These are phyloP conservation scores for Crassisporium funariophilum DNA, from an alignment of 768 basidiomycete genomes.

Conservation along the genomic window DNA sequence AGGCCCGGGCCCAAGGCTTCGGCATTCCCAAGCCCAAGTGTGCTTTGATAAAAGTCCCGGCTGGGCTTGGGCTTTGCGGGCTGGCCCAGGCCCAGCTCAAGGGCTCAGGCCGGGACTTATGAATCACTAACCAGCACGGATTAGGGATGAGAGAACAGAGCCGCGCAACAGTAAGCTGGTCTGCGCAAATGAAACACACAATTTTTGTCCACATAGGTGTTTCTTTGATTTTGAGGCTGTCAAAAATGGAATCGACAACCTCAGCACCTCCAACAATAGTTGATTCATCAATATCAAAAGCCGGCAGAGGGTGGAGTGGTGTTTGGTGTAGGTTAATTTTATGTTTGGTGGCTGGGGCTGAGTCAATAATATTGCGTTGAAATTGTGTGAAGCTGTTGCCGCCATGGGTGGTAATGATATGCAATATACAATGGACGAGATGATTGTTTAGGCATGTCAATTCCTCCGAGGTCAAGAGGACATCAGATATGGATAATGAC, in stretches of 20 bases:
- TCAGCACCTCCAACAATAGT: conserved; percentile 36
- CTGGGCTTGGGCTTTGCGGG: too few relatives aligned
- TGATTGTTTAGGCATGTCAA: conserved; percentile 4
- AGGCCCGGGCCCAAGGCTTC: too few relatives aligned
- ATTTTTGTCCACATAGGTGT: background rate
- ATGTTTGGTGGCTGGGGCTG: conserved; percentile 18
- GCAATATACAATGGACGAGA: conserved; percentile 27
- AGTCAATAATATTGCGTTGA: conserved; percentile 12
- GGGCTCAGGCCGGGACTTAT: too few relatives aligned
- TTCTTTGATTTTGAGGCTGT: conserved; percentile 23
- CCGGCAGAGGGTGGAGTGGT: conserved; percentile 26
- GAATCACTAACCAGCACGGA: too few relatives aligned
- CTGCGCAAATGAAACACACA: conserved; percentile 27
- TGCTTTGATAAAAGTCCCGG: too few relatives aligned
- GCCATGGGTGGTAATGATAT: conserved; percentile 31
- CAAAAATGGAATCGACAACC: conserved; percentile 30
- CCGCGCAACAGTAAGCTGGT: conserved; percentile 39
- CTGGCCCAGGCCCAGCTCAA: too few relatives aligned
- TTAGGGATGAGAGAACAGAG: conserved; percentile 33
- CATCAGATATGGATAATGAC: conserved; percentile 24
- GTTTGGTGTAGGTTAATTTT: conserved; percentile 33
- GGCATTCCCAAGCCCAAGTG: too few relatives aligned
- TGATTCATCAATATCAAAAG: conserved; percentile 39
- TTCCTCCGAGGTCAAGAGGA: conserved; percentile 26
- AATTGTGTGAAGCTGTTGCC: conserved; percentile 30